Percentiles rank a stretch among this genome's conserved stretches.
These are phyloP conservation scores for Candida xyloterini DNA, from an alignment of 805 yeast genomes.

Conservation along the genomic window DNA sequence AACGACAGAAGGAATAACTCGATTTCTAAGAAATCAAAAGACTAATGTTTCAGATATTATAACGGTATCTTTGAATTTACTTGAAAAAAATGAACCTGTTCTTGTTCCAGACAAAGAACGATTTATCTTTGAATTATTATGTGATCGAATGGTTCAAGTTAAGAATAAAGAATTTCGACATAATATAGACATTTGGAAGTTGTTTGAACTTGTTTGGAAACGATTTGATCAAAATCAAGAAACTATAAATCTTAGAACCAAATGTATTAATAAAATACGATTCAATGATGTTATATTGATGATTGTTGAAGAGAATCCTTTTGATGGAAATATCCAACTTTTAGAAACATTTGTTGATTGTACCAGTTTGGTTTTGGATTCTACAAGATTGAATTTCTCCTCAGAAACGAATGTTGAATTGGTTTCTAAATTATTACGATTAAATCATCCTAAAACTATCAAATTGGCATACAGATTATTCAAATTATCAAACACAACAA, in stretches of 20 bases:
- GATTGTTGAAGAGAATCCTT: constrained; percentile 23
- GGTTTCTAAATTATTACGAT: constrained; percentile 14
- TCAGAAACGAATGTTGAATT: constrained; percentile 28
- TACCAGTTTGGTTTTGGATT: constrained; percentile 17
- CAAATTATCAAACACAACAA: constrained; percentile 24
- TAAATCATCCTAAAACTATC: not conserved
- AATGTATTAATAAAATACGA: constrained; percentile 40
- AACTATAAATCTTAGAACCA: constrained; percentile 36
- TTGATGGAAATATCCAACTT: constrained; percentile 19
- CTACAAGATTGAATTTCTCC: constrained; percentile 17
- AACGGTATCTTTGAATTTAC: constrained; percentile 31
- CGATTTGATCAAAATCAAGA: constrained; percentile 13
- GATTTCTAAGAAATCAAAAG: constrained; percentile 53
- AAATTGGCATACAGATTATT: constrained; percentile 15
- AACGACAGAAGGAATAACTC: constrained; percentile 52
- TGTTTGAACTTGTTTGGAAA: constrained; percentile 38
- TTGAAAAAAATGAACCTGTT: constrained; percentile 33
- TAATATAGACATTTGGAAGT: constrained; percentile 46
- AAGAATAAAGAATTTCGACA: constrained; percentile 47
- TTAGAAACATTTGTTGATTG: constrained; percentile 21
- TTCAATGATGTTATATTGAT: constrained; percentile 36
- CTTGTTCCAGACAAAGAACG: constrained; percentile 53
- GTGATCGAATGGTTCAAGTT: constrained; percentile 49
- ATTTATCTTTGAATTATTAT: constrained; percentile 57
- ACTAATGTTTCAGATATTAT: constrained; percentile 43